Base-by-base conservation (phyloP, 306 rosid genomes). In the Malus sylvestris region DNA sequence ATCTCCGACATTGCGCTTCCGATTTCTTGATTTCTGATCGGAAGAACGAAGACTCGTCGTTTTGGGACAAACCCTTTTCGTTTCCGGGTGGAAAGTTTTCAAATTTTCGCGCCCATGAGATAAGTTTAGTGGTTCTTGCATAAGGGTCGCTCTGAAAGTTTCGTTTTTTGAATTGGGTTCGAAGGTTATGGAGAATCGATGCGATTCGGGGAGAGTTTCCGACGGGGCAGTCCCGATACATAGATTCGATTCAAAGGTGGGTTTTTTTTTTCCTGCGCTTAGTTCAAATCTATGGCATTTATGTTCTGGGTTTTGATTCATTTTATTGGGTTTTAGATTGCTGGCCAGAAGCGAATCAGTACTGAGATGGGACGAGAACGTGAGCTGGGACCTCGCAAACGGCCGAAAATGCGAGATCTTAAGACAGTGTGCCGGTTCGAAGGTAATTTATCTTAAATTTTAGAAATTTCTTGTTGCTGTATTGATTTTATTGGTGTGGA, bases 321-420 rank as follows among this genome's bases (percentile, higher is more conserved):
- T 61, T 18, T 70, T 44, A 10, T 69, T 25, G 59, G 59, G 23
- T 76, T 7, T 75, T 79, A 87, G 96, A 71, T 64, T 15, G 40
- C 53, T 51, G 85, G 86, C 4, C 88, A 86, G 90, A 92, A 92
- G 86, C 79, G 95, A 20, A 76, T 76, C 44, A 79, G 78, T 18
- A 8, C 60, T 25, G 80, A 76, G 16, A 72, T 84, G 29, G 89
- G 73, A 52, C 78, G 77, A 23, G 87, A 84, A 30, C 78, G 73
- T 22, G 87, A 80, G 0, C 62, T 12, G 14, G 53, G 79, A 81
- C 80, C 83, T 77, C 87, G 83, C 45, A 90, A 90, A 76, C 83
- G 92, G 64, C 81, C 87, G 60, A 95, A 92, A 83, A 88, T 88
- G 83, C 89, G 80, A 67, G 90, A 89, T 90, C 93, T 88, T 81